These are phyloP conservation scores for Cercospora nicotianae DNA, from an alignment of 2,329 filamentous ascomycete genomes.

Conservation along the genomic window DNA sequence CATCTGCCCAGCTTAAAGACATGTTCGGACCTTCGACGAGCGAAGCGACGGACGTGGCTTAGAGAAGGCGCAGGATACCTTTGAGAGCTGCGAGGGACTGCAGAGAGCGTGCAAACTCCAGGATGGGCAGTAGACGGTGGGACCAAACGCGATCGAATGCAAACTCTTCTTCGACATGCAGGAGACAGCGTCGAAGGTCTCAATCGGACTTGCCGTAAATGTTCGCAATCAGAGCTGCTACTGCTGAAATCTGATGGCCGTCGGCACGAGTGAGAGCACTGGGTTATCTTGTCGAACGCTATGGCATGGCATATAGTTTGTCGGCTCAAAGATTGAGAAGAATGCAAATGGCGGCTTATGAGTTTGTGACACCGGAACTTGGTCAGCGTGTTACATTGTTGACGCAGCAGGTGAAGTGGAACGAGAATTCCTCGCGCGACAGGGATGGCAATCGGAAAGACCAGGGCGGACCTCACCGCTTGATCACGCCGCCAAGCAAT, in stretches of 20 bases:
- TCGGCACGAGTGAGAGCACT: too few species aligned
- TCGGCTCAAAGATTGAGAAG: not conserved
- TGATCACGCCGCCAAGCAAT: not conserved
- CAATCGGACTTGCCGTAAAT: not conserved
- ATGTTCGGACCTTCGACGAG: not conserved
- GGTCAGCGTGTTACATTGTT: not conserved
- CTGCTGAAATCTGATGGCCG: not conserved
- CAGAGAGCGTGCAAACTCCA: too few species aligned
- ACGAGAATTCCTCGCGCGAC: slow-evolving; percentile 2
- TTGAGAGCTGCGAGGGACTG: too few species aligned
- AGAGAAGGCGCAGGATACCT: too few species aligned
- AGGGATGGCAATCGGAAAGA: slow-evolving; percentile 2
- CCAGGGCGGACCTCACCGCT: slow-evolving; percentile 10
- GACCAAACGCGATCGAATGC: not conserved
- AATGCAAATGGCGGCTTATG: not conserved
- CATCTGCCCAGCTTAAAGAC: not conserved
- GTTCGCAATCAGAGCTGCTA: not conserved
- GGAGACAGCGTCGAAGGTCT: not conserved
- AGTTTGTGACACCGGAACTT: not conserved
- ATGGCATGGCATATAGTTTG: too few species aligned
- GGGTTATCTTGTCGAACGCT: too few species aligned
- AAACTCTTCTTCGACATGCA: not conserved
- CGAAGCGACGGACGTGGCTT: not conserved
- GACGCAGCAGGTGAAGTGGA: not conserved
- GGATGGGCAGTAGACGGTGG: too few species aligned